These are phyloP conservation scores for Leucocoprinus sp. DNA, from an alignment of 768 basidiomycete genomes.

Conservation along the genomic window DNA sequence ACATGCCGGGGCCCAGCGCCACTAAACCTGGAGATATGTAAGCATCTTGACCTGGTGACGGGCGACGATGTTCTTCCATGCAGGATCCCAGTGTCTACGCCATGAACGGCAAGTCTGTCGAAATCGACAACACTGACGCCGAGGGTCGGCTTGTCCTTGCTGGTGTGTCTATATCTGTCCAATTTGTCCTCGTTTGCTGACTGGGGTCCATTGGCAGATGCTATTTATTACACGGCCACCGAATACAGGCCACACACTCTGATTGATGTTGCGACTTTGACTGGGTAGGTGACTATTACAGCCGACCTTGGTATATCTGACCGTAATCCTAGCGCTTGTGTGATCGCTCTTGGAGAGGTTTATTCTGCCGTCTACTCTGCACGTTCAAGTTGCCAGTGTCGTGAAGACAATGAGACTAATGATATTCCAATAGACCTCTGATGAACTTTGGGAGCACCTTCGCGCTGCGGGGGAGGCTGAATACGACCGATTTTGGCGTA, in stretches of 20 bases:
- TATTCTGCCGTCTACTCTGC: conserved; percentile 78
- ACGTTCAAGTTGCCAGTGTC: conserved; percentile 15
- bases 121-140: conserved; percentile 84
- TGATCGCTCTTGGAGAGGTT: conserved; percentile 64
- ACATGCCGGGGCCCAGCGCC: conserved; percentile 71
- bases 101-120: conserved; percentile 84
- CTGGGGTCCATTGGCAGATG: conserved; percentile 37
- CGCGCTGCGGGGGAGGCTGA: conserved; percentile 63
- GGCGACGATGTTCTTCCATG: background rate
- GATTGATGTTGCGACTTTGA: conserved; percentile 84
- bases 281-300: conserved; percentile 60
- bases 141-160: conserved; percentile 74
- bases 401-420: background rate
- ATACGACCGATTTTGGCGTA: conserved; percentile 82
- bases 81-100: conserved; percentile 51
- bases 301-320: too few relatives aligned
- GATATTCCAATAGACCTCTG: conserved; percentile 44
- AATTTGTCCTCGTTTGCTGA: background rate
- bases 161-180: conserved; percentile 29
- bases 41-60: conserved; percentile 17
- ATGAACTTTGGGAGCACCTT: conserved; percentile 65
- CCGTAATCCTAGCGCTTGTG: conserved; percentile 46
- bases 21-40: conserved; percentile 84
- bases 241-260: conserved; percentile 74
- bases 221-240: conserved; percentile 74